Evolutionary conservation across 2,329 filamentous ascomycete genomes (phyloP).

Genomic region (Verticillium longisporum): DNA sequence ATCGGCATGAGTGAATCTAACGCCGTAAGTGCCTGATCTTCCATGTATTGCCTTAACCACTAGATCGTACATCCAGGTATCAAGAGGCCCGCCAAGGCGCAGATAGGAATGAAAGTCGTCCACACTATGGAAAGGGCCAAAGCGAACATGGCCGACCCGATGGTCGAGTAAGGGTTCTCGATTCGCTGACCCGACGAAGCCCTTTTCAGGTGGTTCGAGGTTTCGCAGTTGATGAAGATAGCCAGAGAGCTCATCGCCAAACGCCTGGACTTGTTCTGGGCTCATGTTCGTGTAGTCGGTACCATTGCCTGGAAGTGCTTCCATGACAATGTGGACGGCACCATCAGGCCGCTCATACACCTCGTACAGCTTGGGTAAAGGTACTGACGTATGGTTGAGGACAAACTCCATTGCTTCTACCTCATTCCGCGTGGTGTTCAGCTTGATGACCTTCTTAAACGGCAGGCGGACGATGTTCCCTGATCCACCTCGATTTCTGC

Average conservation of each 20-base stretch:
- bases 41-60: slow-evolving; percentile 28
- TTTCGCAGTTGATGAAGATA: slow-evolving; percentile 17
- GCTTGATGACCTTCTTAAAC: no score
- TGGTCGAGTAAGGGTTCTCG: no score
- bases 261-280: no score
- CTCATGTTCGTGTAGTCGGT: slow-evolving; percentile 1
- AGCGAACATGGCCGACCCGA: slow-evolving; percentile 19
- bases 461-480: no score
- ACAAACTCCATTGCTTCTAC: no score
- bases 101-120: slow-evolving; percentile 25
- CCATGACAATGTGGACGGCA: no score
- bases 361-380: no score
- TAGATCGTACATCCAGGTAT: slow-evolving; percentile 20
- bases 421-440: no score
- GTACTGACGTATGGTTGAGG: no score
- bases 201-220: slow-evolving; percentile 16
- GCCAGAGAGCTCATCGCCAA: slow-evolving; percentile 7
- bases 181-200: slow-evolving; percentile 16
- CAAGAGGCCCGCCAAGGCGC: slow-evolving; percentile 14
- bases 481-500: no score
- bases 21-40: slow-evolving; percentile 23
- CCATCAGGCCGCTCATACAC: no score
- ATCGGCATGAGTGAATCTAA: slow-evolving; percentile 38
- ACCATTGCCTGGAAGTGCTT: no score
- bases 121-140: slow-evolving; percentile 23